Base-by-base conservation (phyloP, 2,329 filamentous ascomycete species). In the Decorospora gaudefroyi region DNA sequence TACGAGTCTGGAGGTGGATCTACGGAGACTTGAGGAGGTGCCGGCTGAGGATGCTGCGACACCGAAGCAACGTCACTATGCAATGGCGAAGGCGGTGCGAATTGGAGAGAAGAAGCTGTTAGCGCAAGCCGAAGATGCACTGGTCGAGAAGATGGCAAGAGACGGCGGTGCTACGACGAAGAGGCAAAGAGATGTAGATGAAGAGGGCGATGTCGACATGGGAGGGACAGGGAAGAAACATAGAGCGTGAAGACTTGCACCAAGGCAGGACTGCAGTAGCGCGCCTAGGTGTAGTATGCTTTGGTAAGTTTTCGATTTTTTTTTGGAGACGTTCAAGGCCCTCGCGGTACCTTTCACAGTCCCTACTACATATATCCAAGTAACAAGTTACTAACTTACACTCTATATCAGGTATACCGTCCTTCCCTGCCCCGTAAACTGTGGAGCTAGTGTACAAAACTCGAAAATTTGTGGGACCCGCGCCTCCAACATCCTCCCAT, bases 31-130 rank as follows among this genome's bases (percentile, higher is more conserved):
- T 9, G 59, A 74, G 34, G 46, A 76, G 4, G 62, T 78, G 13
- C 48, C 62, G 33, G 36, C 26, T 21, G 40, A 26, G 6, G 33
- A 37, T 8, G 29, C 18, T 31, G 39, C 42, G 4, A 36, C 37
- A 2, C 27, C 46, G 4, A 53, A 58, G 53, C 47, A 65, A 57
- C 40, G 57, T 46, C 62, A 65, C 44, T 55, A 67, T 64, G 50
- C 60, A 49, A 87, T 87, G 83, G 87, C 87, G 0, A 61, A 84
- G 15, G 73, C 80, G 36, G 85, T 90, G 23, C 79, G 88, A 46
- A 70, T 84, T 2, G 88, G 87, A 10, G 88, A 92, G 70, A 90
- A 90, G 67, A 76, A 78, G 55, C 74, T 91, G 4, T 63, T 90
- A 16, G 70, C 75, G 42, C 76, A 82, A 59, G 75, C 83, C 1